phyloP scores from a whole-genome alignment of 129 eudicot genomes.

The Flaveria ramosissima region DNA sequence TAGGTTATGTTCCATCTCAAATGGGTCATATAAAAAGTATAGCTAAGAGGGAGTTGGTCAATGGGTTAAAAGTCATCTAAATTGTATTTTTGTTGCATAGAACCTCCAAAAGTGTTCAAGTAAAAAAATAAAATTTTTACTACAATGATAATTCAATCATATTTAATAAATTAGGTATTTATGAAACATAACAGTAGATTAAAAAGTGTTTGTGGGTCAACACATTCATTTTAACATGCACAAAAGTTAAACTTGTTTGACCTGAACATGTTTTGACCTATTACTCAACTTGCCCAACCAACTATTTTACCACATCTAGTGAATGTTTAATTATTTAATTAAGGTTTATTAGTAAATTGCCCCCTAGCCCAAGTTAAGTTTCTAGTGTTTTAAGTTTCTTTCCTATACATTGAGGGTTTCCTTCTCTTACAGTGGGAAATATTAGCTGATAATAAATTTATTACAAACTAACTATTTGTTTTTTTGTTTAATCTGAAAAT shows the following conservation, averaged over 20 bases:
- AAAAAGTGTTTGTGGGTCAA: not conserved
- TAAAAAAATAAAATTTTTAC: too few relatives aligned
- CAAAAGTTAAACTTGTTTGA: too few relatives aligned
- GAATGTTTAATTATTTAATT: not conserved
- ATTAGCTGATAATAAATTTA: not conserved
- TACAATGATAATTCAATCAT: too few relatives aligned
- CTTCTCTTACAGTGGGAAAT: not conserved
- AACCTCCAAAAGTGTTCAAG: not conserved
- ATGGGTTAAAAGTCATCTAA: too few relatives aligned
- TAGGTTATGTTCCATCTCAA: not conserved
- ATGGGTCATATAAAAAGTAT: not conserved
- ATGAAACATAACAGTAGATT: too few relatives aligned
- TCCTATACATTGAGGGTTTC: too few relatives aligned
- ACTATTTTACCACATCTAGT: not conserved
- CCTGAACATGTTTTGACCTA: not conserved
- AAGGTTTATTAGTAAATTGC: too few relatives aligned
- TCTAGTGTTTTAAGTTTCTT: too few relatives aligned
- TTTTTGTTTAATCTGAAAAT: conserved; percentile 14
- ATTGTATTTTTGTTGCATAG: too few relatives aligned
- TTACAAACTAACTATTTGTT: conserved; percentile 11
- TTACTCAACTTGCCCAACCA: not conserved
- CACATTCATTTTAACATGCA: not conserved
- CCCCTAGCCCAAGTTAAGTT: too few relatives aligned
- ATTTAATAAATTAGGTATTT: too few relatives aligned
- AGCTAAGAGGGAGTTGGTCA: too few relatives aligned